Evolutionary conservation across 768 basidiomycete species (phyloP).

Genomic region (Leccinum aurantiacum): DNA sequence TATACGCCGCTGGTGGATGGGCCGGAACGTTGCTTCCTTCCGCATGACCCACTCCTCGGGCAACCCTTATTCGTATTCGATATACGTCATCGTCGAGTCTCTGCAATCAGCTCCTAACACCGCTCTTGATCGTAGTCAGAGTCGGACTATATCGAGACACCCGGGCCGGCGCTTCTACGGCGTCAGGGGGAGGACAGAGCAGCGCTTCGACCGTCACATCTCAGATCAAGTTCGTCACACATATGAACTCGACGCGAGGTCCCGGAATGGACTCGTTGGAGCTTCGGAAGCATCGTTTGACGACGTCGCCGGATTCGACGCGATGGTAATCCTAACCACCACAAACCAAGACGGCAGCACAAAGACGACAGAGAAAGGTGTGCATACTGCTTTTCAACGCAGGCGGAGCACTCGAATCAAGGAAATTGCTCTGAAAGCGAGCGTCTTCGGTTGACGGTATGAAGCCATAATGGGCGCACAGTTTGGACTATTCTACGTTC

Average conservation of each 20-base stretch:
- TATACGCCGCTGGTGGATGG: conserved; percentile 21
- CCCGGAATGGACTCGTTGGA: background rate
- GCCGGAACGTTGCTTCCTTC: conserved; percentile 10
- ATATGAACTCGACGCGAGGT: background rate
- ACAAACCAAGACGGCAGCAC: no score
- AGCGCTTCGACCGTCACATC: background rate
- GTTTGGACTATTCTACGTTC: no score
- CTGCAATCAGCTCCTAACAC: conserved; percentile 15
- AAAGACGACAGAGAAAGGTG: no score
- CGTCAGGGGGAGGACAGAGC: conserved; percentile 1
- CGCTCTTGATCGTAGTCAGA: conserved; percentile 19
- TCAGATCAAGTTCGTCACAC: background rate
- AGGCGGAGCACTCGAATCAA: no score
- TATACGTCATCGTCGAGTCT: conserved; percentile 21
- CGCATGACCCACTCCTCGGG: background rate
- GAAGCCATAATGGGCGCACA: no score
- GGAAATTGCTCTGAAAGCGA: no score
- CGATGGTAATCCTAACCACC: no score
- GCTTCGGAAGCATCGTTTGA: background rate
- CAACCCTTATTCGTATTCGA: conserved; percentile 15
- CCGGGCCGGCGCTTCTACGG: background rate
- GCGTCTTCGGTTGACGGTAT: no score
- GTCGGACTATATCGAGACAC: conserved; percentile 10
- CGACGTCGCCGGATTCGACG: no score
- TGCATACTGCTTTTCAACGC: no score